Evolutionary conservation across 306 rosid species (phyloP).

Genomic region (Leucaena leucocephala): DNA sequence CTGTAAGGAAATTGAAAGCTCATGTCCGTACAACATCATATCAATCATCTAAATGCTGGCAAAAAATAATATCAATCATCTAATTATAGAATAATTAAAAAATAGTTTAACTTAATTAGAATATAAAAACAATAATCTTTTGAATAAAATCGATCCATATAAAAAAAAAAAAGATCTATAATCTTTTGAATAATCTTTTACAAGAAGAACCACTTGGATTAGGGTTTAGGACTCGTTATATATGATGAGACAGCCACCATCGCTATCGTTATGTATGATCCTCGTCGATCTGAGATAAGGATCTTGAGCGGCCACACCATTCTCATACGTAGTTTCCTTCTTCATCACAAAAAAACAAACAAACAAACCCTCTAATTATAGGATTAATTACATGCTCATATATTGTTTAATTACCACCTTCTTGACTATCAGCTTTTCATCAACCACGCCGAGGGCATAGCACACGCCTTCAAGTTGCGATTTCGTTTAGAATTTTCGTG

Average conservation of each 20-base stretch:
- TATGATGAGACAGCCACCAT: constrained; percentile 28
- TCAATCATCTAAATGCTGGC: too few relatives aligned
- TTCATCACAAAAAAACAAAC: constrained; percentile 31
- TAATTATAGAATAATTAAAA: too few relatives aligned
- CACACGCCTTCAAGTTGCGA: background rate
- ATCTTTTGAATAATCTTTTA: too few relatives aligned
- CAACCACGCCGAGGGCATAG: background rate
- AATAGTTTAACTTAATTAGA: too few relatives aligned
- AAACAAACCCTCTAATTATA: background rate
- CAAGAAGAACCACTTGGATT: constrained; percentile 16
- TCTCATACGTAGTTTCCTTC: constrained; percentile 45
- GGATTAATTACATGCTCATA: background rate
- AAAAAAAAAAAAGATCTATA: too few relatives aligned
- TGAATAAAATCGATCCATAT: too few relatives aligned
- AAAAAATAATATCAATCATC: too few relatives aligned
- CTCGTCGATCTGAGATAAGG: constrained; percentile 23
- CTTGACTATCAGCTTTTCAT: background rate
- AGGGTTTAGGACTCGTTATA: background rate
- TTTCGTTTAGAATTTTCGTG: background rate
- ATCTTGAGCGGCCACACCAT: constrained; percentile 1
- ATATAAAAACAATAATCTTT: too few relatives aligned
- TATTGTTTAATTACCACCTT: constrained; percentile 3
- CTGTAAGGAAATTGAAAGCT: background rate
- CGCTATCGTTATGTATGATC: constrained; percentile 18
- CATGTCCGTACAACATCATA: too few relatives aligned